Conservation (phyloP, 495 filamentous ascomycete genomes). For the Aspergillus avenaceus region DNA sequence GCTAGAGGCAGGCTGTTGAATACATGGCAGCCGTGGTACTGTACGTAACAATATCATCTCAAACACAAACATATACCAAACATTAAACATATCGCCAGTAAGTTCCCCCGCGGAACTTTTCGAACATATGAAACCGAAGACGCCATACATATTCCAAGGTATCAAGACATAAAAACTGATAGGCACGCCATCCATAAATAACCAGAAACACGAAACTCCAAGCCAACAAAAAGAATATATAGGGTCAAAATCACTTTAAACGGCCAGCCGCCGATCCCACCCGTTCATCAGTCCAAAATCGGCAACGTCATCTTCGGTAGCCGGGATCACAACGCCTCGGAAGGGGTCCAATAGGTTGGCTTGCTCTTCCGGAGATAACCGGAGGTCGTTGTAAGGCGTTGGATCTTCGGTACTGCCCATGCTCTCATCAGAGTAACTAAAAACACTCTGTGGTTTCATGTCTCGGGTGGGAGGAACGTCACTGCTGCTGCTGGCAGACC, state of each 20-base stretch:
- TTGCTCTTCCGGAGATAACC: conserved; percentile 26
- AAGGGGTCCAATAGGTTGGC: conserved; percentile 37
- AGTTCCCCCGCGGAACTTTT: neutral
- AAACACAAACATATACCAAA: neutral
- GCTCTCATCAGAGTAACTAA: conserved; percentile 76
- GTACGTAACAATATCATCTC: neutral
- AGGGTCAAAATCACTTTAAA: conserved; percentile 12
- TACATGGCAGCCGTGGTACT: neutral
- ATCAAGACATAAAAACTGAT: neutral
- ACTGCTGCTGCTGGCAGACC: conserved; percentile 38
- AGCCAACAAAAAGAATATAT: neutral
- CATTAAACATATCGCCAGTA: neutral
- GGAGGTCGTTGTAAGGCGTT: conserved; percentile 19
- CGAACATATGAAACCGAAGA: neutral
- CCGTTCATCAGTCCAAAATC: conserved; percentile 30
- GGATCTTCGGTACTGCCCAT: conserved; percentile 50
- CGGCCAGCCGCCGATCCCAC: conserved; percentile 39
- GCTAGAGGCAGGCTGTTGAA: neutral
- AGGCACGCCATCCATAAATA: neutral
- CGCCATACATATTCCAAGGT: neutral
- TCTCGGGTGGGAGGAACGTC: conserved; percentile 32
- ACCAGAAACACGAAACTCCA: neutral
- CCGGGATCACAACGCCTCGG: conserved; percentile 46
- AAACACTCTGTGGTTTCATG: conserved; percentile 58
- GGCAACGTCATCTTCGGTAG: conserved; percentile 28